Evolutionary conservation across 352 stramenopile species (phyloP), one percentile per base, ranked within the genome.

Genomic region (Globisporangium okanoganense): DNA sequence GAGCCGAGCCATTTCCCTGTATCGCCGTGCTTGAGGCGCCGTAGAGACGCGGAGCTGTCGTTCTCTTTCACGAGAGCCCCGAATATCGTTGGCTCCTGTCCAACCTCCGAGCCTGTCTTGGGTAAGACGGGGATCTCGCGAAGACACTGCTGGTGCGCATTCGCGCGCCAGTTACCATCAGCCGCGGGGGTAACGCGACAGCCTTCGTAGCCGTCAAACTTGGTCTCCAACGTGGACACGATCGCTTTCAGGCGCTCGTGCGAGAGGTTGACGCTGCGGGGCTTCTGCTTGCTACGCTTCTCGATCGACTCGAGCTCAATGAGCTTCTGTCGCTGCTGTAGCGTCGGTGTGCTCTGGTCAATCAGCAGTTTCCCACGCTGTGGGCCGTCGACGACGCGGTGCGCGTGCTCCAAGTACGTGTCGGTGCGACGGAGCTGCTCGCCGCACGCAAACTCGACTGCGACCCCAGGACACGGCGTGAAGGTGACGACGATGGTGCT

Each of bases 201-300:
- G 9, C 70, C 76, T 61, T 92, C 74, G 73, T 96, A 96, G 18
- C 55, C 61, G 33, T 95, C 84, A 45, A 95, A 95, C 33, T 72
- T 78, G 9, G 51, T 66, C 64, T 96, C 88, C 7, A 95, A 61
- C 4, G 38, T 66, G 18, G 70, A 60, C 9, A 96, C 84, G 45
- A 95, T 75, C 25, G 64, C 47, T 49, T 88, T 91, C 56, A 93
- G 78, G 24, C 73, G 45, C 36, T 75, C 69, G 40, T 90, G 76
- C 1, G 27, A 62, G 20, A 90, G 64, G 24, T 94, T 82, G 36
- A 82, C 77, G 61, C 81, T 89, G 24, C 76, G 75, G 35, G 87
- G 86, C 33, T 90, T 84, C 27, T 88, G 73, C 61, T 85, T 90
- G 72, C 79, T 94, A 4, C 83, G 75, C 40, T 92, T 90, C 47